Evolutionary conservation across 441 rosid species (phyloP).

Genomic region (Sinapis alba): DNA sequence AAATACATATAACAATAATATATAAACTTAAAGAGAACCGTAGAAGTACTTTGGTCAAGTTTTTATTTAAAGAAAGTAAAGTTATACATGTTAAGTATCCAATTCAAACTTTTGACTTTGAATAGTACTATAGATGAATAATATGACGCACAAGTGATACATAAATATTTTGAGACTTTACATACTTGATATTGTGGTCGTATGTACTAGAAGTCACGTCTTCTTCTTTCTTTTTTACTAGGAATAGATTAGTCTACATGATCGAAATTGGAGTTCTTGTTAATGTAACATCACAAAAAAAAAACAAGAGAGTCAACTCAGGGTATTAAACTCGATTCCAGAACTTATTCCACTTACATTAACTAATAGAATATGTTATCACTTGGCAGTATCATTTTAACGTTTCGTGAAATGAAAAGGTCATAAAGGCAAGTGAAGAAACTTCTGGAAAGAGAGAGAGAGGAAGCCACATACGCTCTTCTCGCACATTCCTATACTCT

Average conservation of each 20-base stretch:
- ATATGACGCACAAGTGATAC: neutral
- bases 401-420: slow-evolving; percentile 9
- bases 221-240: neutral
- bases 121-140: neutral
- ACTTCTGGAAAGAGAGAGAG: slow-evolving; percentile 33
- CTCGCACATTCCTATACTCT: slow-evolving; percentile 43
- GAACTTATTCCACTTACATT: slow-evolving; percentile 15
- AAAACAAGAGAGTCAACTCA: slow-evolving; percentile 4
- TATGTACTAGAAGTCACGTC: neutral
- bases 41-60: neutral
- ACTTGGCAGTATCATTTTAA: neutral
- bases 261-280: neutral
- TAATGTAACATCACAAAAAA: slow-evolving; percentile 6
- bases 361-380: slow-evolving; percentile 12
- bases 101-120: slow-evolving; percentile 14
- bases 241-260: neutral
- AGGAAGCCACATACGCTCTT: slow-evolving; percentile 35
- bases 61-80: neutral
- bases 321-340: neutral
- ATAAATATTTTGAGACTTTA: neutral
- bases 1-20: neutral
- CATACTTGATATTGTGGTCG: neutral
- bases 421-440: slow-evolving; percentile 11
- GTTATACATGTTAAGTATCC: neutral
- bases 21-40: neutral